These are phyloP conservation scores for Aspergillaceae sp. DNA, from an alignment of 2,329 filamentous ascomycete genomes.

Conservation along the genomic window DNA sequence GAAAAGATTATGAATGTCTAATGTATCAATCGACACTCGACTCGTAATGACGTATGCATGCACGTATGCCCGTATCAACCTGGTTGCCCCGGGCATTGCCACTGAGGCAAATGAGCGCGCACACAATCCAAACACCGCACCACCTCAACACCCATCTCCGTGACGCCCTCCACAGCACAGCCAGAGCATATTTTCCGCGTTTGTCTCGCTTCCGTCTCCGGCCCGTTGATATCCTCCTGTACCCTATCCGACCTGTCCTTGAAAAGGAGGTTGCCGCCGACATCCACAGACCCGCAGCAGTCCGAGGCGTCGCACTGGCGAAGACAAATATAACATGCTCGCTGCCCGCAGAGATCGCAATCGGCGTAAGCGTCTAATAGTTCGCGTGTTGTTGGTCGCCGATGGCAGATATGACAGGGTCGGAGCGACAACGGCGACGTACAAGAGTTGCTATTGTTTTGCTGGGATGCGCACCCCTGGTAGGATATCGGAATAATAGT, in stretches of 20 bases:
- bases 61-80: not conserved
- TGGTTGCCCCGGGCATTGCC: slow-evolving; percentile 5
- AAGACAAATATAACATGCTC: slow-evolving; percentile 36
- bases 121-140: slow-evolving; percentile 33
- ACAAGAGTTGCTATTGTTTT: slow-evolving; percentile 2
- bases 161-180: slow-evolving; percentile 33
- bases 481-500: slow-evolving; percentile 17
- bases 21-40: too few species aligned
- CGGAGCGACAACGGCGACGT: slow-evolving; percentile 22
- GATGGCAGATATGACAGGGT: slow-evolving; percentile 36
- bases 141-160: slow-evolving; percentile 28
- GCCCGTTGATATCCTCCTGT: slow-evolving; percentile 1
- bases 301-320: slow-evolving; percentile 28
- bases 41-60: not conserved
- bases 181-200: slow-evolving; percentile 30
- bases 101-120: slow-evolving; percentile 10
- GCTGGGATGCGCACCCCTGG: slow-evolving; percentile 7
- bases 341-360: slow-evolving; percentile 30
- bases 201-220: slow-evolving; percentile 3
- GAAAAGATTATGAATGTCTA: too few species aligned
- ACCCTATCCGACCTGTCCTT: slow-evolving; percentile 1
- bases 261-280: slow-evolving; percentile 1
- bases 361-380: slow-evolving; percentile 35
- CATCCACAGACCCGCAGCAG: slow-evolving; percentile 15
- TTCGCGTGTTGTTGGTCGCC: slow-evolving; percentile 32